phyloP scores from a whole-genome alignment of 2,329 filamentous ascomycete genomes.

The Aspergillus sp. region DNA sequence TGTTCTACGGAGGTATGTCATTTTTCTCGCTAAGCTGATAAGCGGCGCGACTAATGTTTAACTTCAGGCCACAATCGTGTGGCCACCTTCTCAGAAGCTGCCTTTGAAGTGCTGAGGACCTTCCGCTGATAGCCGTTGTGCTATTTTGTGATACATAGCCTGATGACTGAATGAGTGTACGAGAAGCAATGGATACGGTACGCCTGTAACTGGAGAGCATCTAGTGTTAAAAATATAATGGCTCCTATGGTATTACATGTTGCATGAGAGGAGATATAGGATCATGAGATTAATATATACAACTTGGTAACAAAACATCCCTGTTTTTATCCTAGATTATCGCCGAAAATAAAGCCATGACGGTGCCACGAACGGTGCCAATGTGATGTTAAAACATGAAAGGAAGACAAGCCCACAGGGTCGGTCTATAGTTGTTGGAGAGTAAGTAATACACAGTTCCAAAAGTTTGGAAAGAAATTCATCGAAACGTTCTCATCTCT shows the following conservation, averaged over 20 bases:
- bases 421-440: slow-evolving; percentile 19
- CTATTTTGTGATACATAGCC: neutral
- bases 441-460: slow-evolving; percentile 22
- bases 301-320: slow-evolving; percentile 10
- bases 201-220: neutral
- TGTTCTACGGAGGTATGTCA: slow-evolving; percentile 44
- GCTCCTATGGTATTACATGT: neutral
- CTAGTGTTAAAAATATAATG: neutral
- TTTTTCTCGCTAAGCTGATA: neutral
- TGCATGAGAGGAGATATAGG: slow-evolving; percentile 19
- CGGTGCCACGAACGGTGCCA: slow-evolving; percentile 1
- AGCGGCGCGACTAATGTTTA: neutral
- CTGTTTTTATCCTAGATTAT: slow-evolving; percentile 11
- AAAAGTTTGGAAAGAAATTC: slow-evolving; percentile 8
- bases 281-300: slow-evolving; percentile 18
- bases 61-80: slow-evolving; percentile 42
- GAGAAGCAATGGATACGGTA: neutral
- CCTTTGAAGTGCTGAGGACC: slow-evolving; percentile 38
- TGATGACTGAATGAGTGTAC: neutral
- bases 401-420: slow-evolving; percentile 20
- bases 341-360: neutral
- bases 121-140: slow-evolving; percentile 33
- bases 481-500: slow-evolving; percentile 12
- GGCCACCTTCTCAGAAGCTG: slow-evolving; percentile 39
- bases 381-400: slow-evolving; percentile 6